A percentile compares a stretch with the other conserved stretches of the same genome.
Conservation (phyloP, 139 green algal species). For the Closterium sp. region DNA sequence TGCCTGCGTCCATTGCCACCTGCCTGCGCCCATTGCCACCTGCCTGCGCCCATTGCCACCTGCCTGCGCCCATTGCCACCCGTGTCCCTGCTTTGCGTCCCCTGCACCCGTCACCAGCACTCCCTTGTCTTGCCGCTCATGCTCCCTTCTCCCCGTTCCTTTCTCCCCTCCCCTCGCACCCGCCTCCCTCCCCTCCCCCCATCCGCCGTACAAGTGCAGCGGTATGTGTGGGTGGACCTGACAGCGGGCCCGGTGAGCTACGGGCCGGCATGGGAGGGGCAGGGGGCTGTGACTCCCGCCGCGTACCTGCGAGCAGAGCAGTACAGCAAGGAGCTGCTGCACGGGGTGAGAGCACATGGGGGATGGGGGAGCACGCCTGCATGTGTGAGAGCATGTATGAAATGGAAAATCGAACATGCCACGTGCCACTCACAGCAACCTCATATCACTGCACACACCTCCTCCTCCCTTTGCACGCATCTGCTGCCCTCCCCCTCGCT, state of each 20-base stretch:
- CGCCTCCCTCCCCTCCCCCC: background rate
- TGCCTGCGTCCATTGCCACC: too few species aligned
- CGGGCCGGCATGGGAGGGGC: background rate
- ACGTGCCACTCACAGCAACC: too few species aligned
- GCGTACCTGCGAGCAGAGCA: background rate
- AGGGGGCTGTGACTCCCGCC: conserved; percentile 7
- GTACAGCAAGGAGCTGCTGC: background rate
- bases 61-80: background rate
- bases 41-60: background rate
- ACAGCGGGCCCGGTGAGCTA: conserved; percentile 31
- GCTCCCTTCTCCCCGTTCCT: background rate
- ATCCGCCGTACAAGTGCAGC: background rate
- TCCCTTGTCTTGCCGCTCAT: background rate
- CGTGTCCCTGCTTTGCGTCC: background rate
- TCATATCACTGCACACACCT: too few species aligned
- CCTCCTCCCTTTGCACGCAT: too few species aligned
- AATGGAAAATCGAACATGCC: too few species aligned
- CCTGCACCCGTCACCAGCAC: background rate
- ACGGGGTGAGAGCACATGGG: background rate
- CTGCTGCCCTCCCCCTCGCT: too few species aligned
- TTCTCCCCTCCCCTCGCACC: background rate
- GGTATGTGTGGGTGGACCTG: conserved; percentile 46
- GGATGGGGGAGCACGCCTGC: too few species aligned
- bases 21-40: too few species aligned
- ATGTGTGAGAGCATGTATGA: too few species aligned